phyloP scores from a whole-genome alignment of 169 alveolate species.

The Plasmodium vivax region DNA sequence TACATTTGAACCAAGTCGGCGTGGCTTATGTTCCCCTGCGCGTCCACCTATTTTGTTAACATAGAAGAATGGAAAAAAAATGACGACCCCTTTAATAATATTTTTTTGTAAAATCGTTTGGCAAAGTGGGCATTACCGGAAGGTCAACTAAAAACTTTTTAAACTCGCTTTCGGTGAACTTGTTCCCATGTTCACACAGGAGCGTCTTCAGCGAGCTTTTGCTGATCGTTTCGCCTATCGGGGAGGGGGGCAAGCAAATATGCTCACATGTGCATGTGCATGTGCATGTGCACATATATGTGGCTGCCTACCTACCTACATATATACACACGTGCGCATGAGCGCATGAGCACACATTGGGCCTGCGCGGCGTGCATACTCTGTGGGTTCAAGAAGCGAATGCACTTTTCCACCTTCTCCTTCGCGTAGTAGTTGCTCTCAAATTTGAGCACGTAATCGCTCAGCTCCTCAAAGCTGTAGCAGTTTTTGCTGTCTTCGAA shows the following conservation, averaged over 20 bases:
- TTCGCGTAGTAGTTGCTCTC: slow-evolving; percentile 39
- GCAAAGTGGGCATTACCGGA: slow-evolving; percentile 21
- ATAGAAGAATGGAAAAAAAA: not conserved
- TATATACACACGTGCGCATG: not conserved
- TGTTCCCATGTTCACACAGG: slow-evolving; percentile 68
- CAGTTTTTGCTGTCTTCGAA: slow-evolving; percentile 44
- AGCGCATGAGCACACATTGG: not conserved
- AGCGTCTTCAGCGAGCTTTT: slow-evolving; percentile 9
- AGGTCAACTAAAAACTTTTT: slow-evolving; percentile 43
- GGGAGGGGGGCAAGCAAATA: not conserved
- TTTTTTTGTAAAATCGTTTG: not conserved
- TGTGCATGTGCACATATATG: not conserved
- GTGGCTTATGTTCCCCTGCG: slow-evolving; percentile 42
- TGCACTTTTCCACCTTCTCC: slow-evolving; percentile 39
- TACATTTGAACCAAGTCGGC: slow-evolving; percentile 43
- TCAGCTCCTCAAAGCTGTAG: slow-evolving; percentile 49
- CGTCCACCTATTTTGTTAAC: slow-evolving; percentile 13
- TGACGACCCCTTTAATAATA: not conserved
- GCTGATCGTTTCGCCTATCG: slow-evolving; percentile 29
- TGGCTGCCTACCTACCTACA: too few species aligned
- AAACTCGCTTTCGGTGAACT: slow-evolving; percentile 56
- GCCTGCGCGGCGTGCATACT: not conserved
- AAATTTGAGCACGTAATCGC: slow-evolving; percentile 35
- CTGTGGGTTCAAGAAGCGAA: slow-evolving; percentile 38
- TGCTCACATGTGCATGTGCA: too few species aligned